A percentile compares a stretch with the other conserved stretches of the same genome.
Evolutionary conservation across 208 protist genomes (phyloP).

Genomic region (Leishmania tropica): DNA sequence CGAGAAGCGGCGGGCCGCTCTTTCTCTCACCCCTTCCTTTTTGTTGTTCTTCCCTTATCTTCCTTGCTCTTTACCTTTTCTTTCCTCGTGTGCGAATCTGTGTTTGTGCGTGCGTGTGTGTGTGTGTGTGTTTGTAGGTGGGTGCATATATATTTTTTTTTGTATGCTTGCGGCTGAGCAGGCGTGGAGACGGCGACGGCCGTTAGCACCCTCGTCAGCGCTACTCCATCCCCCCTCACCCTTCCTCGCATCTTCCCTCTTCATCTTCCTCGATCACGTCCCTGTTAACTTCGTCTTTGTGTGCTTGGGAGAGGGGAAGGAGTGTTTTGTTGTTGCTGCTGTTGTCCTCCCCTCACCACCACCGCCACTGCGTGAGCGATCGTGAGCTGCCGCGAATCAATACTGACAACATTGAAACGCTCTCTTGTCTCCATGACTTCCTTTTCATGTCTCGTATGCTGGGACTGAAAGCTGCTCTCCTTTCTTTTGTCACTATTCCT

Average conservation of each 20-base stretch:
- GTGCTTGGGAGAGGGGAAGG: background rate
- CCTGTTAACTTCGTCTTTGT: background rate
- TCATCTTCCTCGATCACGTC: background rate
- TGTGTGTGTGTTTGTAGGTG: background rate
- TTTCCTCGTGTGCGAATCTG: background rate
- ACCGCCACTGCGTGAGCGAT: background rate
- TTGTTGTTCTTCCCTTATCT: background rate
- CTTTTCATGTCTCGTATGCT: background rate
- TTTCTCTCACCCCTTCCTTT: background rate
- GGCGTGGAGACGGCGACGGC: background rate
- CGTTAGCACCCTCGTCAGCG: background rate
- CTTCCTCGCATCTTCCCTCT: background rate
- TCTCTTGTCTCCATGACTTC: background rate
- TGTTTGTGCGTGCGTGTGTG: background rate
- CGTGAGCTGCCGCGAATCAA: background rate
- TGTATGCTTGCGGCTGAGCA: background rate
- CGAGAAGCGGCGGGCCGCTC: background rate
- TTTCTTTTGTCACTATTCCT: slow-evolving; percentile 9
- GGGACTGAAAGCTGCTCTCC: slow-evolving; percentile 18
- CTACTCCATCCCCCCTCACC: background rate
- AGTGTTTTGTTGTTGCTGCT: background rate
- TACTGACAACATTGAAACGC: background rate
- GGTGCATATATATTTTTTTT: background rate
- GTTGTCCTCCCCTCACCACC: background rate
- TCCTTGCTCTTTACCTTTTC: background rate